Percentiles rank a stretch among this genome's conserved stretches.
These are phyloP conservation scores for Rickenella mellea DNA, from an alignment of 768 basidiomycete genomes.

Conservation along the genomic window DNA sequence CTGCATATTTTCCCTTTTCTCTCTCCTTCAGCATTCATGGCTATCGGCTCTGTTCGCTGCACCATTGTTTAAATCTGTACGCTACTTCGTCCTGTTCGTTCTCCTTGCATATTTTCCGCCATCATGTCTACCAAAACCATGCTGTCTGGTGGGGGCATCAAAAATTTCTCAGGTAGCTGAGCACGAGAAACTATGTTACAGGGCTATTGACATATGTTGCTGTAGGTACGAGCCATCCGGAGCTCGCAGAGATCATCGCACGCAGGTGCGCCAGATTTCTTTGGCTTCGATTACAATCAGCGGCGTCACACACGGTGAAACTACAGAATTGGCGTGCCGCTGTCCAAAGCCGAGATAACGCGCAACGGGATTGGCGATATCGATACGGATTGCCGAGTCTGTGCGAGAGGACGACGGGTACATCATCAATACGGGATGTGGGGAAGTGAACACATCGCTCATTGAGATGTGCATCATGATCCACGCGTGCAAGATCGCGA, in stretches of 20 bases:
- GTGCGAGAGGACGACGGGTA: constrained; percentile 98
- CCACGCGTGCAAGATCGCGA: constrained; percentile 99
- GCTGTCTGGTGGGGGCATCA: constrained; percentile 49
- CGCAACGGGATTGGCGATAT: constrained; percentile 75
- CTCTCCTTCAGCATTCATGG: constrained; percentile 11
- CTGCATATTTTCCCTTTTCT: constrained; percentile 7
- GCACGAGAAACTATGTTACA: constrained; percentile 4
- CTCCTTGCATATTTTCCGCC: constrained; percentile 1
- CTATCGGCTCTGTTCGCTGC: constrained; percentile 11
- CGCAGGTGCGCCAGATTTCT: constrained; percentile 50
- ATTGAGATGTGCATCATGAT: constrained; percentile 99
- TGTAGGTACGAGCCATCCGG: constrained; percentile 89
- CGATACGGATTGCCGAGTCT: constrained; percentile 86
- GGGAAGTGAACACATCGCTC: constrained; percentile 82
- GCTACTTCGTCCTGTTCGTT: neutral
- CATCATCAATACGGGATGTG: constrained; percentile 90
- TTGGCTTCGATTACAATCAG: constrained; percentile 14
- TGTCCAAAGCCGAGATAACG: constrained; percentile 81
- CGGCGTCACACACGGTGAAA: constrained; percentile 10
- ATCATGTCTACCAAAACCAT: constrained; percentile 18
- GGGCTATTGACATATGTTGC: constrained; percentile 2
- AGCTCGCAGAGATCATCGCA: constrained; percentile 89
- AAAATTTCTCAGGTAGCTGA: constrained; percentile 46
- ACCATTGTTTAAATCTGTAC: constrained; percentile 3
- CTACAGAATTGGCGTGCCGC: constrained; percentile 76